These are phyloP conservation scores for Leccinum huronense DNA, from an alignment of 1,284 basidiomycete species.

Conservation along the genomic window DNA sequence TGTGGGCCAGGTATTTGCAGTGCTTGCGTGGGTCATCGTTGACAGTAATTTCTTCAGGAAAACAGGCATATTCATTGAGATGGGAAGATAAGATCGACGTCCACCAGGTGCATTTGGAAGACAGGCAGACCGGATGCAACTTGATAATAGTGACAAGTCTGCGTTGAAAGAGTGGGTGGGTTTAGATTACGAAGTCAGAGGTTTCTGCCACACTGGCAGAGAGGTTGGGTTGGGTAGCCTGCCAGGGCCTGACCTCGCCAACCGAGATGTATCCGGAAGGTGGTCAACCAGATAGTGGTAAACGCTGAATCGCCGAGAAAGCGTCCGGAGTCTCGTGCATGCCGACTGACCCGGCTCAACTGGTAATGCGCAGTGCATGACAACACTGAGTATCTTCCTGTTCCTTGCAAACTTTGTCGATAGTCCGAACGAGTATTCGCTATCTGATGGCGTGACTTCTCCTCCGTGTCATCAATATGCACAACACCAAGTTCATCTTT, in stretches of 20 bases:
- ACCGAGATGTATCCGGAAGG: conserved; percentile 19
- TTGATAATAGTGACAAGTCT: conserved; percentile 94
- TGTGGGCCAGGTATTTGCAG: conserved; percentile 93
- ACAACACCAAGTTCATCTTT: conserved; percentile 75
- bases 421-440: conserved; percentile 59
- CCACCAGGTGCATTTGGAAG: conserved; percentile 87
- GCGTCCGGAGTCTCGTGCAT: conserved; percentile 47
- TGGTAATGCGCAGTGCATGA: conserved; percentile 35
- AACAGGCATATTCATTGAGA: conserved; percentile 78
- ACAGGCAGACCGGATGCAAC: conserved; percentile 90
- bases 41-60: conserved; percentile 82
- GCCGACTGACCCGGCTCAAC: conserved; percentile 27
- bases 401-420: conserved; percentile 62
- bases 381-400: conserved; percentile 55
- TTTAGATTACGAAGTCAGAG: conserved; percentile 72
- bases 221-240: conserved; percentile 14
- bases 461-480: conserved; percentile 80
- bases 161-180: conserved; percentile 76
- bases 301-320: conserved; percentile 43
- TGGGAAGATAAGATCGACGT: conserved; percentile 90
- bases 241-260: conserved; percentile 24
- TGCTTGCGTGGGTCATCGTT: conserved; percentile 91
- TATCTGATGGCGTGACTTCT: conserved; percentile 75
- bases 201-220: conserved; percentile 33
- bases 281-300: conserved; percentile 16